These are phyloP conservation scores for Nakazawaea laoshanensis DNA, from an alignment of 805 yeast genomes.

Conservation along the genomic window DNA sequence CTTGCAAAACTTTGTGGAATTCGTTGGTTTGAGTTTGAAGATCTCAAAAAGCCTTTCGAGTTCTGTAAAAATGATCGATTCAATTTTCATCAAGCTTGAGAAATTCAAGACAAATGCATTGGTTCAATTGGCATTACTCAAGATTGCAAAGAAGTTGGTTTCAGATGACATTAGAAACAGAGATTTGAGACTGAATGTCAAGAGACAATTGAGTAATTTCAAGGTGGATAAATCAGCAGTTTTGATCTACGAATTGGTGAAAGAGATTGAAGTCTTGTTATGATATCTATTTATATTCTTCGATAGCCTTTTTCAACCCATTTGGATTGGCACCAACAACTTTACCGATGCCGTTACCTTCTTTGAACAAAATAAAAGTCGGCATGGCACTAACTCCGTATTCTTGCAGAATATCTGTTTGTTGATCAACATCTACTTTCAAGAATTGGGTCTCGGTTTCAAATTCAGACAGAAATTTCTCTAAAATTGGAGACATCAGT, in stretches of 20 bases:
- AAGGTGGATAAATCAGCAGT: conserved; percentile 4
- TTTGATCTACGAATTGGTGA: conserved; percentile 7
- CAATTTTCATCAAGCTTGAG: conserved; percentile 1
- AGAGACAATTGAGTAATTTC: neutral
- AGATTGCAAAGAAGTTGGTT: conserved; percentile 5
- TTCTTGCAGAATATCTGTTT: conserved; percentile 49
- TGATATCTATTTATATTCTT: conserved; percentile 11
- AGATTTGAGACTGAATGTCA: neutral
- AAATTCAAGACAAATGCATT: conserved; percentile 3
- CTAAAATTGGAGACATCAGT: conserved; percentile 55
- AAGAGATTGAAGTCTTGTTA: conserved; percentile 6
- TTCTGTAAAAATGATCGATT: neutral
- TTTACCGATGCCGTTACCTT: conserved; percentile 47
- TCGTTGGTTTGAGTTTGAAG: conserved; percentile 1
- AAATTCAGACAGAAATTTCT: conserved; percentile 31
- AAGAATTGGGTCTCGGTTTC: conserved; percentile 45
- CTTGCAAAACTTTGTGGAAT: conserved; percentile 6
- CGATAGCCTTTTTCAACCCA: conserved; percentile 23
- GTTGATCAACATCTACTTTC: conserved; percentile 65
- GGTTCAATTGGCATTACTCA: conserved; percentile 6
- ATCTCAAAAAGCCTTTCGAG: neutral
- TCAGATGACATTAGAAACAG: neutral
- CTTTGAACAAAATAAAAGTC: conserved; percentile 54
- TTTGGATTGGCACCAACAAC: conserved; percentile 58
- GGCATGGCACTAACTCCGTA: conserved; percentile 72